Conservation (phyloP, 768 basidiomycete species). For the Tylopilus felleus region DNA sequence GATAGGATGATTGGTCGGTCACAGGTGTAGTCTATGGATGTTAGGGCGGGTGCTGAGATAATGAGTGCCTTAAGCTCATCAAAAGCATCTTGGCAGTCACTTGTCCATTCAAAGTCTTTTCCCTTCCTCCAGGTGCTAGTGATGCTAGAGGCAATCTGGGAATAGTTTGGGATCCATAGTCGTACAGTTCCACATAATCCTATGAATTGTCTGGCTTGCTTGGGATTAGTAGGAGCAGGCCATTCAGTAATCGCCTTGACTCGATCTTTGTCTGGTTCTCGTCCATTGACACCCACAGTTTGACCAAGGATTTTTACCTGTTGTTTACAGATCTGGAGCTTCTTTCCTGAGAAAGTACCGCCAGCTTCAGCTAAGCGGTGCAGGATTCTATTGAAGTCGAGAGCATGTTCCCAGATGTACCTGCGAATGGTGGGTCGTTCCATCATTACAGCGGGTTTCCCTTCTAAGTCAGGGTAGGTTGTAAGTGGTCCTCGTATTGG, state of each 20-base stretch:
- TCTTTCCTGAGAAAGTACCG: neutral
- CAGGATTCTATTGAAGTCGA: neutral
- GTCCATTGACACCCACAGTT: neutral
- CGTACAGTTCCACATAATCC: too few species aligned
- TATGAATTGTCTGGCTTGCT: neutral
- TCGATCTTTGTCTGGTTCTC: neutral
- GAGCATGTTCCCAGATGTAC: neutral
- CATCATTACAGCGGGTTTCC: neutral
- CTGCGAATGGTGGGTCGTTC: neutral
- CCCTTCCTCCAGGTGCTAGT: neutral
- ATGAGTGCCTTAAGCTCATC: neutral
- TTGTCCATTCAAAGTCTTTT: neutral
- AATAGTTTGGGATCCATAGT: too few species aligned
- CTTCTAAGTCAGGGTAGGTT: neutral
- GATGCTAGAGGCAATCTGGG: too few species aligned
- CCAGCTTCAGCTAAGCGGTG: neutral
- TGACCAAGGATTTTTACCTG: neutral
- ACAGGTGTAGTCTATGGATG: too few species aligned
- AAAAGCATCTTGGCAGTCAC: neutral
- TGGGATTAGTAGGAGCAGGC: neutral
- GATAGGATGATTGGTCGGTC: too few species aligned
- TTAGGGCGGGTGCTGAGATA: neutral
- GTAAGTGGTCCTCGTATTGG: neutral
- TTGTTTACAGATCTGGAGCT: neutral
- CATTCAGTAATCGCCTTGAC: neutral